Base-by-base conservation (phyloP, 345 rosid genomes). In the Brassica rapa region DNA sequence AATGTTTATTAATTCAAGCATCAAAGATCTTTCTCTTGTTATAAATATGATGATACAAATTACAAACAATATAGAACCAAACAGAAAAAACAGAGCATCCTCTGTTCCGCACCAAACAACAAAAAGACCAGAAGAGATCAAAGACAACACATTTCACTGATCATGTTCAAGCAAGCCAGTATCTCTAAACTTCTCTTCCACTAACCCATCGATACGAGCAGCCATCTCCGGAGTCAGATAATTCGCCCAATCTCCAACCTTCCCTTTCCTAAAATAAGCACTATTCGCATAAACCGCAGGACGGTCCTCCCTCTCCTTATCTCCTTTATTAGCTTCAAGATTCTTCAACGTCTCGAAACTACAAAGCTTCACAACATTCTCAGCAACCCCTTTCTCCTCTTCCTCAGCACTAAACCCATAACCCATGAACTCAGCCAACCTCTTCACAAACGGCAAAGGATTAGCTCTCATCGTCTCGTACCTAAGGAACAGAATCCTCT, bases 241-340 rank as follows among this genome's bases (percentile, higher is more conserved):
- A 70, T 81, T 81, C 4, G 70, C 53, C 84, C 86, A 84, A 66
- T 83, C 89, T 27, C 87, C 87, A 0, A 81, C 87, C 27, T 77
- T 74, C 6, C 85, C 87, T 77, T 86, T 79, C 77, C 85, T 76
- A 1, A 81, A 83, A 59, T 59, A 83, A 0, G 76, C 76, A 2
- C 77, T 77, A 32, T 84, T 83, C 0, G 72, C 55, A 16, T 56
- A 53, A 19, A 71, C 81, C 6, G 78, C 76, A 32, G 78, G 72
- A 8, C 70, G 75, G 35, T 77, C 77, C 24, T 37, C 70, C 4
- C 81, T 69, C 0, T 78, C 82, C 0, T 70, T 66, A 0, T 84
- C 85, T 0, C 37, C 78, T 69, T 77, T 84, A 5, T 79, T 86
- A 70, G 82, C 87, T 43, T 83, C 86, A 62, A 85, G 74, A 60